Evolutionary conservation across 2,329 filamentous ascomycete genomes (phyloP).

Genomic region (Ascochyta koolunga): DNA sequence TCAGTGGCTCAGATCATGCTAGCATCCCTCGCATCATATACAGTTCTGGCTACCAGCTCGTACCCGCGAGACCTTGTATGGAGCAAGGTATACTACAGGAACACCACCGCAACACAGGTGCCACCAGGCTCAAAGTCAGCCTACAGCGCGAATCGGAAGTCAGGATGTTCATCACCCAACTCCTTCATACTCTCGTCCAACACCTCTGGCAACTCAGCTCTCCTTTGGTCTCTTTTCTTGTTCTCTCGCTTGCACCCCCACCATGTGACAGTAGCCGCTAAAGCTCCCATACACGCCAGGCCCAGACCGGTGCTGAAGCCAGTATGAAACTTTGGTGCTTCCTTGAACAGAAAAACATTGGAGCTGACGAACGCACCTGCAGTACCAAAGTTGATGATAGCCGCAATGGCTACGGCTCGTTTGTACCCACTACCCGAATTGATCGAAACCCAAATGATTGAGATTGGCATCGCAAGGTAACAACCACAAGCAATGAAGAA

Average conservation of each 20-base stretch:
- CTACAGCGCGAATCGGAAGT: constrained; percentile 53
- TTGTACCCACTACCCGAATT: constrained; percentile 48
- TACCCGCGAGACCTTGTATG: too few species aligned
- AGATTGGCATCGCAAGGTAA: constrained; percentile 63
- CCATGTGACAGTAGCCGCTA: constrained; percentile 42
- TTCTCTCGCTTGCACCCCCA: constrained; percentile 60
- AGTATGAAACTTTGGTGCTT: constrained; percentile 33
- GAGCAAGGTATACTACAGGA: too few species aligned
- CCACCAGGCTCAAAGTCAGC: too few species aligned
- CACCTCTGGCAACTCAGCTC: constrained; percentile 46
- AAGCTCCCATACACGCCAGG: constrained; percentile 44
- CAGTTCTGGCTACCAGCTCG: too few species aligned
- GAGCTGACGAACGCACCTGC: constrained; percentile 62
- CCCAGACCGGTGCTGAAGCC: constrained; percentile 40
- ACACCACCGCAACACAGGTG: too few species aligned
- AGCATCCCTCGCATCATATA: too few species aligned
- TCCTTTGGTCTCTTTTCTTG: constrained; percentile 50
- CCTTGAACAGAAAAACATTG: constrained; percentile 37
- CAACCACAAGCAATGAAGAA: constrained; percentile 61
- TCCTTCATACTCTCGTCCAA: constrained; percentile 34
- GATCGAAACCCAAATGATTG: constrained; percentile 63
- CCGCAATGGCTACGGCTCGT: constrained; percentile 26
- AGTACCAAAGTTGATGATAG: constrained; percentile 54
- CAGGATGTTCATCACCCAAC: constrained; percentile 60
- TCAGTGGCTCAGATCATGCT: too few species aligned